Evolutionary conservation across 2,329 filamentous ascomycete genomes (phyloP), one percentile per base, ranked within the genome.

Genomic region (Pyrenophora seminiperda): DNA sequence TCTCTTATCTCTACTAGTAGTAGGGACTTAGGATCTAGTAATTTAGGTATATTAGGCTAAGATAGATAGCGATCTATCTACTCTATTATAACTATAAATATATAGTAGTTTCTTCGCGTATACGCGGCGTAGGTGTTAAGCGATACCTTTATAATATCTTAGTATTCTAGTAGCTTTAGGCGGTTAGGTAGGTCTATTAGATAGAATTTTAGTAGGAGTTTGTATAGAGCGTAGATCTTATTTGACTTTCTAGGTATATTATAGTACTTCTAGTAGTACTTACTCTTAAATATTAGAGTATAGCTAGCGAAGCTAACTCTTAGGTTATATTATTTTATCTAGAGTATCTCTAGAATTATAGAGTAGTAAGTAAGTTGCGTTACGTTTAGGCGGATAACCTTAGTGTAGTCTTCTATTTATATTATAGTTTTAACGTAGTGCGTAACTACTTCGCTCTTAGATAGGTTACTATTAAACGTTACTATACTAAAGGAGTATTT

Each of bases 61-160:
- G 18, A 29, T 22, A 41, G 17, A 10, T 32, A 18, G 15, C 13
- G 5, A 7, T 41, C 18, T 5, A 41, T 41, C 18, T 41, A n/a
- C n/a, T 41, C 18, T 9, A 41, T 41, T 2, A 7, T 32, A n/a
- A 33, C 29, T 22, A n/a, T 33, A 41, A 41, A 41, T 2, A 33
- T 33, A 7, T 15, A 11, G 40, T 41, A 41, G 15, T 41, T 41
- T 13, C 29, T 41, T 33, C 13, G 5, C 11, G 40, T 7, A 13
- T 41, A 41, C 18, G 18, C 29, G 4, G 29, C 29, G 29, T 18
- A 41, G 13, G 40, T 30, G 17, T 31, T 18, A 13, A 41, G 18
- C 11, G 13, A 41, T n/a, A 41, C 40, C 40, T 41, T 41, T 11
- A 18, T 7, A n/a, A 41, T 41, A 10, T 41, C 40, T 33, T 32